phyloP scores from a whole-genome alignment of 768 basidiomycete species.

The Epithele typhae region DNA sequence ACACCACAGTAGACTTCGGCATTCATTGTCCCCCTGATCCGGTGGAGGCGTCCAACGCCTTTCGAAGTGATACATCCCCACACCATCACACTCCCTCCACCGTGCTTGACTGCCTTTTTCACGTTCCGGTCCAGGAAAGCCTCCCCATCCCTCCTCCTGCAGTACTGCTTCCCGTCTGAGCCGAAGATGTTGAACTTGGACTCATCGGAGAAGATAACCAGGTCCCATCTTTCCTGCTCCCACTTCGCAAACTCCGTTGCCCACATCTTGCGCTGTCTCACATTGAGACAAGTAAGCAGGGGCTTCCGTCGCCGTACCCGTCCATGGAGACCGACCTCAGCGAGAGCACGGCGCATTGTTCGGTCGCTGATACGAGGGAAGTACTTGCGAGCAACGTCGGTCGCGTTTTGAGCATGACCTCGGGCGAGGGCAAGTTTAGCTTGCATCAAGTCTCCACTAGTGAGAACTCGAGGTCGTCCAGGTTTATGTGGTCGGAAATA shows the following conservation, averaged over 20 bases:
- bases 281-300: neutral
- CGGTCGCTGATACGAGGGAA: too few species aligned
- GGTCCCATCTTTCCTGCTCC: neutral
- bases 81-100: constrained; percentile 1
- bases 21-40: neutral
- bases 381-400: neutral
- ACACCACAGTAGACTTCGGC: neutral
- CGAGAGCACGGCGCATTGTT: neutral
- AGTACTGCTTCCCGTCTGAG: constrained; percentile 1
- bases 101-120: neutral
- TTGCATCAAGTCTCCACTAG: neutral
- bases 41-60: neutral
- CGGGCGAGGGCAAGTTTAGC: neutral
- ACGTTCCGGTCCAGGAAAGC: neutral
- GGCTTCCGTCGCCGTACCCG: neutral
- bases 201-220: constrained; percentile 7
- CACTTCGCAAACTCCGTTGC: neutral
- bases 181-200: constrained; percentile 5
- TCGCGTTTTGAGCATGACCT: neutral
- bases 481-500: too few species aligned
- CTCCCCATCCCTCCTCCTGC: constrained; percentile 1
- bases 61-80: neutral
- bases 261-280: constrained; percentile 1
- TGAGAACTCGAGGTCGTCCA: neutral
- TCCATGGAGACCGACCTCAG: neutral